Evolutionary conservation across 73 alveolate species (phyloP).

Genomic region (Tetrahymena thermophila): DNA sequence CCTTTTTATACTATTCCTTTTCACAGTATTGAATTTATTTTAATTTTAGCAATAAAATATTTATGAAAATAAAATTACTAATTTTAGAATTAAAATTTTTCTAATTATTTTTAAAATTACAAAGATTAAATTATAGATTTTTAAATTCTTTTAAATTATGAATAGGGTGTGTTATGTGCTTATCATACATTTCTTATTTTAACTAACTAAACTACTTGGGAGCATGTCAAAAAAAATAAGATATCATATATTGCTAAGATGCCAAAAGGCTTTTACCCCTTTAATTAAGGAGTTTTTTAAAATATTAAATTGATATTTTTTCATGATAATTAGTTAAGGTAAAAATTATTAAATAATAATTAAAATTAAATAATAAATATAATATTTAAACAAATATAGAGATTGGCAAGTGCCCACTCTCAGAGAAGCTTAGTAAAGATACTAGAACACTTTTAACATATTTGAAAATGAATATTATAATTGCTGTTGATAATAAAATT

Average conservation of each 20-base stretch:
- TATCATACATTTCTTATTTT: slow-evolving; percentile 55
- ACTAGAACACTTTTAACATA: slow-evolving; percentile 24
- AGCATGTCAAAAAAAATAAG: slow-evolving; percentile 54
- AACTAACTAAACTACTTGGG: slow-evolving; percentile 74
- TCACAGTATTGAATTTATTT: background rate
- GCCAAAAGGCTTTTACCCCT: slow-evolving; percentile 56
- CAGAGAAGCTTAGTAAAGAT: slow-evolving; percentile 20
- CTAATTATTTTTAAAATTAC: too few species aligned
- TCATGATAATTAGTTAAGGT: slow-evolving; percentile 36
- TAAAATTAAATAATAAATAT: background rate
- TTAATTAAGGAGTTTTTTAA: slow-evolving; percentile 41
- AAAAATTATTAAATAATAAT: background rate
- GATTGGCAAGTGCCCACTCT: slow-evolving; percentile 59
- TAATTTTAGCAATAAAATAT: background rate
- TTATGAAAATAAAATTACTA: too few species aligned
- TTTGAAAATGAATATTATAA: slow-evolving; percentile 62
- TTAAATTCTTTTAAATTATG: background rate
- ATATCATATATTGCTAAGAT: slow-evolving; percentile 50
- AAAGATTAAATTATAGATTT: background rate
- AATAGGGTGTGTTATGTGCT: slow-evolving; percentile 29
- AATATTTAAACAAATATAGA: background rate
- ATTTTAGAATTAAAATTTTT: too few species aligned
- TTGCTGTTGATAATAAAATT: slow-evolving; percentile 49
- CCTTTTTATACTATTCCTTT: slow-evolving; percentile 6
- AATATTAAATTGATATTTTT: slow-evolving; percentile 45